A percentile compares a stretch with the other conserved stretches of the same genome.
Evolutionary conservation across 305 asterid genomes (phyloP).

Genomic region (Fraxinus baroniana): DNA sequence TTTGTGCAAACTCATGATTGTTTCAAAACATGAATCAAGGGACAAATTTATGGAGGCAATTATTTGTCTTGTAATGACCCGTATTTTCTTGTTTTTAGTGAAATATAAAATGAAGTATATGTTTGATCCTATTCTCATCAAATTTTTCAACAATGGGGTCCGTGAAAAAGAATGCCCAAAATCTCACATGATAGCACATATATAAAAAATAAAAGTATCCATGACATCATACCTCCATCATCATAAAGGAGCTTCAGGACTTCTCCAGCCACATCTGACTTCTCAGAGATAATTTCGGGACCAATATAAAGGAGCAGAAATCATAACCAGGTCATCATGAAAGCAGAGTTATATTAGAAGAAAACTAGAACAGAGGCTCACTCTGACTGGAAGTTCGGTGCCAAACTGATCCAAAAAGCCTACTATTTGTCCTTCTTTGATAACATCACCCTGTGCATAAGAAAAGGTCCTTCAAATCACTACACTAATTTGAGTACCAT

Average conservation of each 20-base stretch:
- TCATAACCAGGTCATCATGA: conserved; percentile 19
- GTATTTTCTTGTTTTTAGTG: not conserved
- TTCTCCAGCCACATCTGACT: conserved; percentile 81
- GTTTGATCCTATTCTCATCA: not conserved
- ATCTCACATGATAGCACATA: not conserved
- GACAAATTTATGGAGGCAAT: not conserved
- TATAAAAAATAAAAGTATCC: not conserved
- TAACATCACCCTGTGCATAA: conserved; percentile 57
- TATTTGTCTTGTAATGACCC: not conserved
- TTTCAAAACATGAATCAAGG: not conserved
- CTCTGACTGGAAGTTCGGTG: conserved; percentile 62
- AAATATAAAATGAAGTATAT: not conserved
- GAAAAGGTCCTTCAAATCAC: conserved; percentile 18
- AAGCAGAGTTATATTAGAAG: conserved; percentile 12
- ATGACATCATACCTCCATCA: conserved; percentile 60
- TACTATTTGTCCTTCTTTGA: conserved; percentile 76
- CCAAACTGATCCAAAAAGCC: conserved; percentile 72
- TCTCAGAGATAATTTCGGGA: conserved; percentile 28
- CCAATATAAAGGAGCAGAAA: conserved; percentile 14
- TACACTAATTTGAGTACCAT: not conserved
- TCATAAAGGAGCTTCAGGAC: conserved; percentile 59
- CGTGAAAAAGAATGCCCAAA: not conserved
- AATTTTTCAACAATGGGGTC: not conserved
- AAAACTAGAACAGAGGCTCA: conserved; percentile 35
- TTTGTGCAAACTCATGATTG: not conserved